Conservation (phyloP, 495 filamentous ascomycete genomes). For the Aspergillus conjunctus region DNA sequence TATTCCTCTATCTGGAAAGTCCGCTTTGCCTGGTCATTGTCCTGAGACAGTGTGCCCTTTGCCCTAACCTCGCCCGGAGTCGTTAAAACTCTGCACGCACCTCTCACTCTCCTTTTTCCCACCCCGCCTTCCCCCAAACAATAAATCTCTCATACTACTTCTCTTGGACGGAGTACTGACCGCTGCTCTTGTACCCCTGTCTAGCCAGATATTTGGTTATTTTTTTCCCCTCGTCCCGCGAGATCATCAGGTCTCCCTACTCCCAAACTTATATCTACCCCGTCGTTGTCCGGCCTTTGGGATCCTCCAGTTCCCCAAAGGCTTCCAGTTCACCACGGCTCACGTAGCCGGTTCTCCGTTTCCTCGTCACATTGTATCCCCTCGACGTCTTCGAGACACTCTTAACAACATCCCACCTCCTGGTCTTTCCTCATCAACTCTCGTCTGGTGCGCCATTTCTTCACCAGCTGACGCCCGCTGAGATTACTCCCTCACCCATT, state of each 20-base stretch:
- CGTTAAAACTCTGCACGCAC: conserved; percentile 33
- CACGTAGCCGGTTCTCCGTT: conserved; percentile 61
- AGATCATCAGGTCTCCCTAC: conserved; percentile 8
- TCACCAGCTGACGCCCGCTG: conserved; percentile 54
- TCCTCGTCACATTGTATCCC: conserved; percentile 78
- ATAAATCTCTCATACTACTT: conserved; percentile 29
- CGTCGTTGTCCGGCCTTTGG: conserved; percentile 63
- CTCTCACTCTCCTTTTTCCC: conserved; percentile 12
- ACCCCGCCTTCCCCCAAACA: conserved; percentile 14
- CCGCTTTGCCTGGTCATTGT: conserved; percentile 14
- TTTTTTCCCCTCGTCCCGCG: conserved; percentile 17
- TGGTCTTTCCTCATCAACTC: conserved; percentile 58
- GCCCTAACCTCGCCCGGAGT: conserved; percentile 27
- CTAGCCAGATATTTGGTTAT: background rate
- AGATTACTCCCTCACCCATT: conserved; percentile 57
- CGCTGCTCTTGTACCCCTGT: conserved; percentile 15
- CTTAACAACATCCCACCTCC: conserved; percentile 73
- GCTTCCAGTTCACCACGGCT: conserved; percentile 67
- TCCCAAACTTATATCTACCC: conserved; percentile 11
- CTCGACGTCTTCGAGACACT: conserved; percentile 59
- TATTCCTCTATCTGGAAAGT: conserved; percentile 2
- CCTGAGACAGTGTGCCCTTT: conserved; percentile 31
- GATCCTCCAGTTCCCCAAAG: conserved; percentile 58
- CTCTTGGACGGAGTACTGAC: conserved; percentile 15
- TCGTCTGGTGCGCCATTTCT: conserved; percentile 58